Evolutionary conservation across 148 eudicot species (phyloP), one percentile per base, ranked within the genome.

Genomic region (Fallopia convolvulus): DNA sequence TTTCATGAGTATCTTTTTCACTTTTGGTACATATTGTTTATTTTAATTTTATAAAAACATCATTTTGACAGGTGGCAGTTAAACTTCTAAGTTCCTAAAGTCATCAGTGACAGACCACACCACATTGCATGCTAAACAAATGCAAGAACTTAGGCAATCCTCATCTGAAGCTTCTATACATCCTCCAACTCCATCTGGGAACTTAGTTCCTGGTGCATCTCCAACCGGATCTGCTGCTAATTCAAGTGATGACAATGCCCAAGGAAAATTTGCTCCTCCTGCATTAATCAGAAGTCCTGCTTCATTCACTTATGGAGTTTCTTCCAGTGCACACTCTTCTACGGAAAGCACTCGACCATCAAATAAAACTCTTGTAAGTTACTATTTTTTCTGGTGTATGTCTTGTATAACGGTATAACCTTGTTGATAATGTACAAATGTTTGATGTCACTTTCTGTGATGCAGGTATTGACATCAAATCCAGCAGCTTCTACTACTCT

Each of bases 261-360:
- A 70, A 17, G 74, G 75, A 72, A 77, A 77, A 32, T 61, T 75
- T 75, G 70, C 49, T 39, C 20, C 47, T 71, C 77, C 75, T 77
- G 78, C 76, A 15, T 79, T 72, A 79, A 80, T 78, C 13, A 36
- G 40, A n/a, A 12, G 71, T 17, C 41, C 80, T 18, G 65, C 84
- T 21, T 76, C 82, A 47, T 81, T 83, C 74, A 82, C 85, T 3
- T 85, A 76, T 77, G 81, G 81, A 40, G 79, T 75, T 56, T 70
- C 47, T 77, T 78, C 79, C 72, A 80, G 78, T 70, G 78, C 72
- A 56, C 58, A 70, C 74, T 42, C 55, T 46, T 68, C 77, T 65
- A 72, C 81, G 6, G 82, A 77, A 74, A 76, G 80, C 82, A 66
- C 80, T 48, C 83, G 76, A 74, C 78, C 72, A 21, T 77, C 82